phyloP scores from a whole-genome alignment of 2,329 filamentous ascomycete species.

The Metarhizium sp. region DNA sequence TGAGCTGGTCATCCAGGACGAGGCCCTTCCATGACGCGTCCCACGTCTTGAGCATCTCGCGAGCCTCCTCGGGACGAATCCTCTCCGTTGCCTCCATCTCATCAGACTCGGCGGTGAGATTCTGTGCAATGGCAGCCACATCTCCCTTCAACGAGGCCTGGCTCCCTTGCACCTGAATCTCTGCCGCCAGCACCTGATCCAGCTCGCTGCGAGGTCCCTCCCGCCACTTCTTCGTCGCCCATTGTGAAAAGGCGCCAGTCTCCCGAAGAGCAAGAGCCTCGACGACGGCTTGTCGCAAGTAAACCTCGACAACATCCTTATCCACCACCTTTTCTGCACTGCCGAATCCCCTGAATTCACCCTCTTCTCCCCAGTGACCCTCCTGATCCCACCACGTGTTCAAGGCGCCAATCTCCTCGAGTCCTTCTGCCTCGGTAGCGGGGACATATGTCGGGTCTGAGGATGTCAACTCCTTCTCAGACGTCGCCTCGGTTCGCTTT shows the following conservation, averaged over 20 bases:
- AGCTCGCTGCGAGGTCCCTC: constrained; percentile 23
- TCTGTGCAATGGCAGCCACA: constrained; percentile 21
- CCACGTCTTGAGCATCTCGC: constrained; percentile 34
- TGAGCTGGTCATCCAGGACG: constrained; percentile 49
- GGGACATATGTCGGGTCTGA: constrained; percentile 34
- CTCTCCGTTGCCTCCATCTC: constrained; percentile 15
- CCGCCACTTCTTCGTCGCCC: constrained; percentile 24
- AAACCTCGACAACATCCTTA: constrained; percentile 34
- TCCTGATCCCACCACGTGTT: constrained; percentile 43
- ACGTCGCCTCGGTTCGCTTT: constrained; percentile 21
- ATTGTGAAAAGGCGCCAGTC: constrained; percentile 18
- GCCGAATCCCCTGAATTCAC: constrained; percentile 35
- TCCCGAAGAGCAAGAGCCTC: constrained; percentile 39
- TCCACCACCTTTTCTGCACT: constrained; percentile 31
- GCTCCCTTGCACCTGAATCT: constrained; percentile 31
- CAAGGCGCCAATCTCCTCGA: constrained; percentile 38
- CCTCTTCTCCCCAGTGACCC: constrained; percentile 41
- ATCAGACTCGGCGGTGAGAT: constrained; percentile 20
- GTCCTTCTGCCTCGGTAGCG: constrained; percentile 32
- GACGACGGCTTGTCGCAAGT: constrained; percentile 40
- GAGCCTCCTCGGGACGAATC: constrained; percentile 29
- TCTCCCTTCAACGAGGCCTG: constrained; percentile 30
- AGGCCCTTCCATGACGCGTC: constrained; percentile 49
- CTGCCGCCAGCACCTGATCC: constrained; percentile 23
- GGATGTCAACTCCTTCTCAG: constrained; percentile 21